phyloP scores from a whole-genome alignment of 805 yeast species.

The Schizosaccharomyces octosporus region DNA sequence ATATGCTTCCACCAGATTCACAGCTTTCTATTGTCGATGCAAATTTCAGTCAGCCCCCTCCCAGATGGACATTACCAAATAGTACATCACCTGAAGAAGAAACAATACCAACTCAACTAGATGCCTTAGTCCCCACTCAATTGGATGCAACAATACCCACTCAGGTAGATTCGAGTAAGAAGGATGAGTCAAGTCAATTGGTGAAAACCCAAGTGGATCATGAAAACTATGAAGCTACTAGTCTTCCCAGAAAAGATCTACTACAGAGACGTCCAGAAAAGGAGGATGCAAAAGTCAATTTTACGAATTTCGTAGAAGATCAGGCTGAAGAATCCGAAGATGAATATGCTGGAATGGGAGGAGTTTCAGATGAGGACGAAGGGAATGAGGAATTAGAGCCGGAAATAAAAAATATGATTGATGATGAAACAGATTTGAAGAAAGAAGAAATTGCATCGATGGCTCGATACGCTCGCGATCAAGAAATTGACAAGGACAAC shows the following conservation, averaged over 20 bases:
- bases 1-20: background rate
- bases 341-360: slow-evolving; percentile 45
- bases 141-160: background rate
- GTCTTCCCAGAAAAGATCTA: background rate
- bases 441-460: slow-evolving; percentile 35
- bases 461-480: slow-evolving; percentile 20
- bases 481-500: slow-evolving; percentile 37
- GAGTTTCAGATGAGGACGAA: slow-evolving; percentile 8
- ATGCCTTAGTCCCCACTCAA: background rate
- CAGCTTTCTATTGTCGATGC: background rate
- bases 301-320: slow-evolving; percentile 25
- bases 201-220: too few relatives aligned
- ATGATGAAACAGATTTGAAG: slow-evolving; percentile 13
- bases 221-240: too few relatives aligned
- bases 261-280: background rate
- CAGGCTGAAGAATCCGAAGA: slow-evolving; percentile 80
- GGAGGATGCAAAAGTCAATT: background rate
- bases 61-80: background rate
- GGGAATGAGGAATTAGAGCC: background rate
- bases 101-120: background rate
- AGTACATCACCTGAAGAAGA: background rate
- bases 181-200: too few relatives aligned
- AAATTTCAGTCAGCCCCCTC: background rate
- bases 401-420: slow-evolving; percentile 3
- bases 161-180: background rate